phyloP scores from a whole-genome alignment of 768 basidiomycete species.

The Suillus occidentalis region DNA sequence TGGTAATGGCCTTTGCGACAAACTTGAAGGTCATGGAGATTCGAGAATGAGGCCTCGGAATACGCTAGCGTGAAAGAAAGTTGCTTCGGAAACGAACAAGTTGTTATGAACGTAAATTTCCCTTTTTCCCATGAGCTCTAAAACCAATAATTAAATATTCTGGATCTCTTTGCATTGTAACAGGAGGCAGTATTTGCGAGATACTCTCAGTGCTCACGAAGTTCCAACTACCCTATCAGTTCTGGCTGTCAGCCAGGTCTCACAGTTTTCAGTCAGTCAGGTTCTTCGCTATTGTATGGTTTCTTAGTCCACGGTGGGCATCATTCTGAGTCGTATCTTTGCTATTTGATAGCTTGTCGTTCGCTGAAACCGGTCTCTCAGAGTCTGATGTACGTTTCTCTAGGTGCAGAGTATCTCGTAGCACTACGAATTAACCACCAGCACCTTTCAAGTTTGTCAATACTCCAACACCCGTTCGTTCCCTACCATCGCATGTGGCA shows the following conservation, averaged over 20 bases:
- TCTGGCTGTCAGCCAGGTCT: background rate
- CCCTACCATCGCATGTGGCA: no score
- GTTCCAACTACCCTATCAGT: background rate
- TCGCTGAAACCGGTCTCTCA: background rate
- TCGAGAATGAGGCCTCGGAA: background rate
- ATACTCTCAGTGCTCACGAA: background rate
- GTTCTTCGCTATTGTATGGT: background rate
- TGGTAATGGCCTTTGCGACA: background rate
- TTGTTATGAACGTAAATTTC: background rate
- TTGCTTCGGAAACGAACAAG: slow-evolving; percentile 1
- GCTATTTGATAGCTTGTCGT: background rate
- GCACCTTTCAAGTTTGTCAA: background rate
- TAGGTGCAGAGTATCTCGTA: background rate
- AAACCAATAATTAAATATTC: background rate
- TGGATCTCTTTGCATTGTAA: background rate
- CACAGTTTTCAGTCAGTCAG: background rate
- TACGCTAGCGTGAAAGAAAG: background rate
- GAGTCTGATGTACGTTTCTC: background rate
- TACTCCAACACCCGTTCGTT: background rate
- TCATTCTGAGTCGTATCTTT: background rate
- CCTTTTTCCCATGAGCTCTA: background rate
- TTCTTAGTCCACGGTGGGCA: background rate
- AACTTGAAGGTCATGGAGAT: background rate
- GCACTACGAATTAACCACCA: background rate
- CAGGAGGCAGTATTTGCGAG: background rate